Base-by-base conservation (phyloP, 768 basidiomycete genomes). In the Agaricus subrufescens region DNA sequence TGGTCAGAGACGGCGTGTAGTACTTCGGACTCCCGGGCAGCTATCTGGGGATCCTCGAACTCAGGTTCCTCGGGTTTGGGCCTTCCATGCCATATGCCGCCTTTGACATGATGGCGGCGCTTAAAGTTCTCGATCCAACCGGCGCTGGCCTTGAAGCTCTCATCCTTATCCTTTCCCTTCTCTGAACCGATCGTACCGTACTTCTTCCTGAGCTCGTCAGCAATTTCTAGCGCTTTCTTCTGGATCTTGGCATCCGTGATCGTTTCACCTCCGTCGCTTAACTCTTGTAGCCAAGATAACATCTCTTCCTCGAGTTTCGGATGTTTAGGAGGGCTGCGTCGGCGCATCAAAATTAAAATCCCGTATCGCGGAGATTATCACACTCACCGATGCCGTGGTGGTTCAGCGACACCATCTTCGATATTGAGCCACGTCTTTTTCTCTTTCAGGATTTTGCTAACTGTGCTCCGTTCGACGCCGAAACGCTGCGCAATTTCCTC, bases 81-180 rank as follows among this genome's bases (percentile, higher is more conserved):
- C 63, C 39, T 65, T 23, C 55, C 49, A 63, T 71, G 64, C 74
- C 80, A 64, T 51, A 71, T 79, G 1, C 89, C 90, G 25, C 81
- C 80, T 43, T 83, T 79, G 58, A 95, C 89, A 57, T 83, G 83
- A 60, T 88, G 82, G 34, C 93, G 85, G 62, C 82, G 80, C 73
- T 94, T 94, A 76, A 94, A 95, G 67, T 91, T 91, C 67, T 94
- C 91, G 52, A 95, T 79, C 93, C 93, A 95, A 3, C 91, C 91
- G 9, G 87, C 84, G 65, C 87, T 90, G n/a, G 89, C 92, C 71
- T 94, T 94, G 81, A 95, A 95, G 67, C 82, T 80, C 55, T 89
- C 86, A 57, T 84, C 80, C 15, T 48, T 51, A 23, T 54, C 57
- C 30, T 52, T 58, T 29, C 57, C 57, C 26, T 61, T 63, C 25